Evolutionary conservation across 1,284 basidiomycete species (phyloP), one percentile per base, ranked within the genome.

Genomic region (Exobasidium cylindrosporum): DNA sequence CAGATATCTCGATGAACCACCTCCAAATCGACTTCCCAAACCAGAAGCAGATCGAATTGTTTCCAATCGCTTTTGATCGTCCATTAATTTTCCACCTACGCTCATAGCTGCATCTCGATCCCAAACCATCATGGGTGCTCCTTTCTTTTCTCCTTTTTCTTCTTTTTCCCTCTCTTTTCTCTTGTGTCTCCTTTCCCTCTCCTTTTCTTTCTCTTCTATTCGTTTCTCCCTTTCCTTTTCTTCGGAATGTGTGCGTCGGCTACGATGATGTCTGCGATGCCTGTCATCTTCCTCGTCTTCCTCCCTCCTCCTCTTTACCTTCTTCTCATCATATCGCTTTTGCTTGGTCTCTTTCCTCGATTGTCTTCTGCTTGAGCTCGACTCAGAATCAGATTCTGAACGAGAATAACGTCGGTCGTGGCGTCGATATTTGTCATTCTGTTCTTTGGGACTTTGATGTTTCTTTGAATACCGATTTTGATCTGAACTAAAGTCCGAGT

Each of bases 141-240:
- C 50, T 28, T 60, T 32, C 58, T 59, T 60, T 61, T 61, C 60
- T 58, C 28, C 4, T 13, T 23, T 44, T 29, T 61, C 59, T 43
- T 61, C 60, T 43, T 59, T 23, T 14, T 61, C 55, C 13, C 26
- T 45, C 29, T 50, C 29, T 13, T 14, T 58, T 14, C 31, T n/a
- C 23, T 47, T 46, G 17, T 26, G 7, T 58, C 45, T 7, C 28
- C 21, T 35, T 21, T 60, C 45, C 11, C 50, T 31, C 35, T 59
- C 56, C 24, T 23, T 31, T n/a, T 44, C 35, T 5, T 54, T 54
- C 26, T 58, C 24, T 53, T 60, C 59, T 29, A 24, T 24, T 14
- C 29, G 35, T 26, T 53, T 5, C 4, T n/a, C 45, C 24, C 56
- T 26, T 24, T 32, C 17, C 56, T 30, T 40, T 23, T 55, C 35